phyloP scores from a whole-genome alignment of 768 basidiomycete genomes.

The Neoboletus brunneissimus region DNA sequence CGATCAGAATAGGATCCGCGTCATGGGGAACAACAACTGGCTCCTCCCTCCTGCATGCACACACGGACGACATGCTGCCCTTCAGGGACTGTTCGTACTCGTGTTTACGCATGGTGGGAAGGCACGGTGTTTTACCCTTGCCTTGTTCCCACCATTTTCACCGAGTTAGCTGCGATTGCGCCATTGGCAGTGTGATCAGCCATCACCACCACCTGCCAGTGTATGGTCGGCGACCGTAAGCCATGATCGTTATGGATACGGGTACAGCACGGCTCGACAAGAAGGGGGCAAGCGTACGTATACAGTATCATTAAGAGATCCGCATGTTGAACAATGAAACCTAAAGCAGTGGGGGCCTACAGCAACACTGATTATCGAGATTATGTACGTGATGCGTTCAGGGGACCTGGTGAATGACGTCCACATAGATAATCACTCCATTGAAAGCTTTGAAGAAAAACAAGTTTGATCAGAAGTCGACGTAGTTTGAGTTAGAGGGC shows the following conservation, averaged over 20 bases:
- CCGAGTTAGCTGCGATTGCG: slow-evolving; percentile 4
- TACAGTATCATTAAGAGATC: slow-evolving; percentile 55
- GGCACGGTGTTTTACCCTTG: slow-evolving; percentile 22
- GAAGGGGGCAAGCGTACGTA: slow-evolving; percentile 43
- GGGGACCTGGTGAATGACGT: slow-evolving; percentile 54
- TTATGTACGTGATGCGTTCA: slow-evolving; percentile 51
- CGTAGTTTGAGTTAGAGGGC: slow-evolving; percentile 41
- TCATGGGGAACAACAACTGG: not conserved
- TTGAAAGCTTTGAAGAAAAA: slow-evolving; percentile 55
- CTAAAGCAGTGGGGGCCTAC: slow-evolving; percentile 56
- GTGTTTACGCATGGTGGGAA: slow-evolving; percentile 19
- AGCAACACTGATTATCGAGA: slow-evolving; percentile 55
- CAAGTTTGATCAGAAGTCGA: slow-evolving; percentile 49
- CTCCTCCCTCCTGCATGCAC: slow-evolving; percentile 11
- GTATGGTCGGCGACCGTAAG: slow-evolving; percentile 33
- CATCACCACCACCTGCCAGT: slow-evolving; percentile 1
- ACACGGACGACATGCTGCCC: slow-evolving; percentile 13
- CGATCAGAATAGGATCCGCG: slow-evolving; percentile 19
- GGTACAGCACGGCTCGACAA: slow-evolving; percentile 1
- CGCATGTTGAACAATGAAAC: slow-evolving; percentile 60
- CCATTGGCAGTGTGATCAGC: slow-evolving; percentile 5
- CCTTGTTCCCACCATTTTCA: slow-evolving; percentile 7
- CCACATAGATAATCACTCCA: slow-evolving; percentile 38
- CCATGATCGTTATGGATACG: slow-evolving; percentile 19
- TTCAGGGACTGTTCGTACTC: slow-evolving; percentile 5